phyloP scores from a whole-genome alignment of 2,329 filamentous ascomycete genomes.

The Aspergillus persii region DNA sequence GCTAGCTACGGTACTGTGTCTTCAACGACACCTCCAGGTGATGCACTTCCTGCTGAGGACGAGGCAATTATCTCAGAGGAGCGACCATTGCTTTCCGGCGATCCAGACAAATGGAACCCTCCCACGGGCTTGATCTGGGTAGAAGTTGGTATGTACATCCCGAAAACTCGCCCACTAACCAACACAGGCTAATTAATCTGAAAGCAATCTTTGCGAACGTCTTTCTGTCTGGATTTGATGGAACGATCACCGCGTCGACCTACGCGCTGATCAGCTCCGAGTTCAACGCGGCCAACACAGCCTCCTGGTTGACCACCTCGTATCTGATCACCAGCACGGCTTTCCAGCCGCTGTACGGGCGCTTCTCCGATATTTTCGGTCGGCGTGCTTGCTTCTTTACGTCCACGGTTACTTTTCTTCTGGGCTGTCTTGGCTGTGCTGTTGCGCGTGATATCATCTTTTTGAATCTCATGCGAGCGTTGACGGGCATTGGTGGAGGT shows the following conservation, averaged over 20 bases:
- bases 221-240: conserved; percentile 57
- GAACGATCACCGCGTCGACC: conserved; percentile 46
- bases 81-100: not conserved
- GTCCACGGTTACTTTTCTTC: conserved; percentile 60
- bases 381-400: conserved; percentile 62
- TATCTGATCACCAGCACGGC: conserved; percentile 75
- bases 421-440: conserved; percentile 68
- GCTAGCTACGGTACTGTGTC: not conserved
- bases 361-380: conserved; percentile 71
- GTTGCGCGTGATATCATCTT: conserved; percentile 65
- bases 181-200: not conserved
- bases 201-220: conserved; percentile 62
- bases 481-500: conserved; percentile 72
- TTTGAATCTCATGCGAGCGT: conserved; percentile 67
- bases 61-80: not conserved
- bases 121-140: conserved; percentile 58
- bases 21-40: not conserved
- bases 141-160: conserved; percentile 45
- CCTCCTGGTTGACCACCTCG: conserved; percentile 78
- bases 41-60: not conserved
- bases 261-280: conserved; percentile 67
- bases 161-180: not conserved
- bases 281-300: conserved; percentile 72
- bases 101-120: conserved; percentile 43
- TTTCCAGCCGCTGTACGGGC: conserved; percentile 71